phyloP scores from a whole-genome alignment of 768 basidiomycete genomes.

The Russula emetica region DNA sequence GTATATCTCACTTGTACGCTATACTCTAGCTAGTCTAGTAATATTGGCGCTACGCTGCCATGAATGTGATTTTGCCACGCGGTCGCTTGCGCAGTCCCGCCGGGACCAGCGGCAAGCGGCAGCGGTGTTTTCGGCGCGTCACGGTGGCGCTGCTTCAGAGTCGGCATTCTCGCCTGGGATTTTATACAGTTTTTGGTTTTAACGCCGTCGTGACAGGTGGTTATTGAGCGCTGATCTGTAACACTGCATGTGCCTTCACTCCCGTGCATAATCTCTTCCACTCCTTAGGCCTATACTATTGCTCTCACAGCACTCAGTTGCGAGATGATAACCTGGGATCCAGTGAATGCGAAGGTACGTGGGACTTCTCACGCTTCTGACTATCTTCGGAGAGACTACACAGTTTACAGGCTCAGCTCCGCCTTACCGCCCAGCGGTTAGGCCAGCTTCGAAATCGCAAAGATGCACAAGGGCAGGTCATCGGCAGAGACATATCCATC shows the following conservation, averaged over 20 bases:
- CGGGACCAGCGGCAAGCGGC: not conserved
- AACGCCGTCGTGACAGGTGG: not conserved
- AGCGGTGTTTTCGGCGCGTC: not conserved
- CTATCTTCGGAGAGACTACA: constrained; percentile 2
- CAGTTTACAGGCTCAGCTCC: constrained; percentile 51
- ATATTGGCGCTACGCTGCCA: not conserved
- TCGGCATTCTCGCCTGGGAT: not conserved
- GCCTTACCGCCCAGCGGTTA: constrained; percentile 58
- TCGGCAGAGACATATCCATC: constrained; percentile 63
- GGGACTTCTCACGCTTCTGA: not conserved
- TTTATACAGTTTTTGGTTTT: not conserved
- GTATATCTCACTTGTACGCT: not conserved
- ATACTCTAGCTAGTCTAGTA: not conserved
- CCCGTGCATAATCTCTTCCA: not conserved
- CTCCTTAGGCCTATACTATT: not conserved
- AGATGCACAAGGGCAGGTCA: constrained; percentile 59
- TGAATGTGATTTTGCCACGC: not conserved
- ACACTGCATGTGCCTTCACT: not conserved
- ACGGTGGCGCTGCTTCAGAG: not conserved
- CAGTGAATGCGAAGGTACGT: constrained; percentile 35
- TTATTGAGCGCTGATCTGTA: not conserved
- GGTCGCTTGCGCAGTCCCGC: not conserved
- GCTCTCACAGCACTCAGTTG: not conserved
- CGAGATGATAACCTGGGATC: constrained; percentile 34
- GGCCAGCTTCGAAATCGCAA: constrained; percentile 68